A percentile compares a stretch with the other conserved stretches of the same genome.
These are phyloP conservation scores for Magnolia kwangsiensis DNA, from an alignment of 164 flowering plant genomes.

Conservation along the genomic window DNA sequence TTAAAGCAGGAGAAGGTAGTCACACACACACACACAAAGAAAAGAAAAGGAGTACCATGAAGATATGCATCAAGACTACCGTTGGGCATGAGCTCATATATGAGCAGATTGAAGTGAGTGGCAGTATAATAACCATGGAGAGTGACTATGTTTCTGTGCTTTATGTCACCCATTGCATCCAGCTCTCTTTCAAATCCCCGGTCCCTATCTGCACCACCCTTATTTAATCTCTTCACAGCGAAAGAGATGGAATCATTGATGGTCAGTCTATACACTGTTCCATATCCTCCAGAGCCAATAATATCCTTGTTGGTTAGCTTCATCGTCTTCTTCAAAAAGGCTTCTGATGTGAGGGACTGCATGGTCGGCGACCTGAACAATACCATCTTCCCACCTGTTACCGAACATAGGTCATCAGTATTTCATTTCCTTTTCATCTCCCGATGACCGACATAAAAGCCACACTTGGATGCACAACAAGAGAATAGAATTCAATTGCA, in stretches of 20 bases:
- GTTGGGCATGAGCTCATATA: conserved; percentile 93
- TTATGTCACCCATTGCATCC: conserved; percentile 90
- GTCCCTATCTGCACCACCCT: conserved; percentile 64
- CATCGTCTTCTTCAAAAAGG: conserved; percentile 64
- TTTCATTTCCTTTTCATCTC: background rate
- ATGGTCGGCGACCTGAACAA: conserved; percentile 59
- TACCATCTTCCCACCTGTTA: conserved; percentile 84
- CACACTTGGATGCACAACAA: background rate
- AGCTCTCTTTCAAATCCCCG: conserved; percentile 87
- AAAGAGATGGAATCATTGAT: conserved; percentile 53
- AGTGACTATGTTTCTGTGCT: conserved; percentile 82
- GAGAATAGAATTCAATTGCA: no score
- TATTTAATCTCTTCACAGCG: conserved; percentile 76
- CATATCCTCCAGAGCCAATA: conserved; percentile 84
- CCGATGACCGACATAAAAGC: background rate
- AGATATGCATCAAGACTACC: conserved; percentile 71
- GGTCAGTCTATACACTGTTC: conserved; percentile 64
- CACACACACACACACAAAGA: background rate
- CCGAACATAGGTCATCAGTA: background rate
- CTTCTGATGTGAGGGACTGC: conserved; percentile 50
- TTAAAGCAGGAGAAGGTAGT: no score
- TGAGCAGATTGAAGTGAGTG: conserved; percentile 74
- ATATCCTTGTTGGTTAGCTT: conserved; percentile 75
- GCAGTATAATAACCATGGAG: conserved; percentile 86
- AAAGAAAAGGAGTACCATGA: conserved; percentile 41